Evolutionary conservation across 805 yeast genomes (phyloP).

Genomic region (Candida ascalaphidarum): DNA sequence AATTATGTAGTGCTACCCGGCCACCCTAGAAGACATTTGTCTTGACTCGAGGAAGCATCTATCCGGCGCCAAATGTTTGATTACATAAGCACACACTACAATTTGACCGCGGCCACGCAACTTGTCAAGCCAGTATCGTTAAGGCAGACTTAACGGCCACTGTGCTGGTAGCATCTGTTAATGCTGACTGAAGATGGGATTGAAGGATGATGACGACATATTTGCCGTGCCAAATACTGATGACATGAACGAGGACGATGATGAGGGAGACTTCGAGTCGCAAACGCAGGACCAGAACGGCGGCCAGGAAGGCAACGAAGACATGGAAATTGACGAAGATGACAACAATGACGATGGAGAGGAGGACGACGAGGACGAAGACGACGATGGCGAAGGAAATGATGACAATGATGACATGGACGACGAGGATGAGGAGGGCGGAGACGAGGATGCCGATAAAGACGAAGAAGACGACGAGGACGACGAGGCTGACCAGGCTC

Average conservation of each 20-base stretch:
- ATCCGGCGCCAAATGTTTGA: background rate
- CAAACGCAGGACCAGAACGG: too few species aligned
- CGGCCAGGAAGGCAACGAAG: conserved; percentile 9
- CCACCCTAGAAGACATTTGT: background rate
- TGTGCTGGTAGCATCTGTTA: too few species aligned
- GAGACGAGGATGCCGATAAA: conserved; percentile 16
- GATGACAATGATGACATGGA: conserved; percentile 10
- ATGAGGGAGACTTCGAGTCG: conserved; percentile 8
- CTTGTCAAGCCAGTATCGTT: too few species aligned
- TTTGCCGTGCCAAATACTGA: conserved; percentile 12
- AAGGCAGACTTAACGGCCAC: too few species aligned
- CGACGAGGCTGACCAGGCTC: conserved; percentile 11
- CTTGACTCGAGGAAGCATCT: background rate
- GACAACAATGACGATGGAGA: conserved; percentile 5
- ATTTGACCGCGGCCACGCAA: too few species aligned
- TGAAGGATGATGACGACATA: conserved; percentile 12
- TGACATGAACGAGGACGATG: conserved; percentile 8
- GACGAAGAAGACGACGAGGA: conserved; percentile 17
- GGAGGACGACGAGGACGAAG: conserved; percentile 8
- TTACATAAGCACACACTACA: too few species aligned
- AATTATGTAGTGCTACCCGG: background rate
- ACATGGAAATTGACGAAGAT: background rate
- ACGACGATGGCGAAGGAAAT: conserved; percentile 5
- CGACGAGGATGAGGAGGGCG: conserved; percentile 12
- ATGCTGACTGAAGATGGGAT: too few species aligned